Conservation (phyloP, 305 asterid genomes). For the Solanum hybrid region DNA sequence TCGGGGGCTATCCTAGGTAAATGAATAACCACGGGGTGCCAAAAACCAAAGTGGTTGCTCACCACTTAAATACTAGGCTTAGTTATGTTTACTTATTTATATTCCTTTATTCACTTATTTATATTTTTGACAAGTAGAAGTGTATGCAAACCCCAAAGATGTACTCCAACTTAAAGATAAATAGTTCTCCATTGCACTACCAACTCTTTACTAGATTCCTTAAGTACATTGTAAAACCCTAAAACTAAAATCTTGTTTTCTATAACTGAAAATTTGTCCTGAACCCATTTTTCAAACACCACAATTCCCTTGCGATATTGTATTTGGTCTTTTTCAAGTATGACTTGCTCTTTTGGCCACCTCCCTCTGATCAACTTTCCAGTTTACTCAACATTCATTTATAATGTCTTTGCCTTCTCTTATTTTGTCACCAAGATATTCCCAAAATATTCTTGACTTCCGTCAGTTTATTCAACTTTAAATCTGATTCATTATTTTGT, state of each 20-base stretch:
- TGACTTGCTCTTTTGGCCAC: not conserved
- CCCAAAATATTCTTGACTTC: not conserved
- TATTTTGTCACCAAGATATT: not conserved
- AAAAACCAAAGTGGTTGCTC: not conserved
- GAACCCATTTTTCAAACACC: not conserved
- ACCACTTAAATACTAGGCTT: not conserved
- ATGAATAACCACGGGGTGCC: not conserved
- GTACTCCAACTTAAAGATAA: not conserved
- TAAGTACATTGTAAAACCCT: not conserved
- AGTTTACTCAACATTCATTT: not conserved
- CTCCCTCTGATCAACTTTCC: not conserved
- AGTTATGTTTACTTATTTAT: not conserved
- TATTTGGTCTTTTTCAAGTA: not conserved
- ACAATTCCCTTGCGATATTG: not conserved
- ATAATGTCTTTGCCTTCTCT: not conserved
- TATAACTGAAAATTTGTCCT: not conserved
- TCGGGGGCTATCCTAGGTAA: not conserved
- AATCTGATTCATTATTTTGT: not conserved
- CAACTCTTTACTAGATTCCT: not conserved
- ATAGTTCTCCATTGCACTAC: not conserved
- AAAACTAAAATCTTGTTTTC: not conserved
- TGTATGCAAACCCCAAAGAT: not conserved
- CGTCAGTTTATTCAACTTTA: not conserved
- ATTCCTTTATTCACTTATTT: not conserved
- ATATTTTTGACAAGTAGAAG: not conserved